Evolutionary conservation across 2,329 filamentous ascomycete genomes (phyloP), one percentile per base, ranked within the genome.

Genomic region (Trichophyton verrucosum): DNA sequence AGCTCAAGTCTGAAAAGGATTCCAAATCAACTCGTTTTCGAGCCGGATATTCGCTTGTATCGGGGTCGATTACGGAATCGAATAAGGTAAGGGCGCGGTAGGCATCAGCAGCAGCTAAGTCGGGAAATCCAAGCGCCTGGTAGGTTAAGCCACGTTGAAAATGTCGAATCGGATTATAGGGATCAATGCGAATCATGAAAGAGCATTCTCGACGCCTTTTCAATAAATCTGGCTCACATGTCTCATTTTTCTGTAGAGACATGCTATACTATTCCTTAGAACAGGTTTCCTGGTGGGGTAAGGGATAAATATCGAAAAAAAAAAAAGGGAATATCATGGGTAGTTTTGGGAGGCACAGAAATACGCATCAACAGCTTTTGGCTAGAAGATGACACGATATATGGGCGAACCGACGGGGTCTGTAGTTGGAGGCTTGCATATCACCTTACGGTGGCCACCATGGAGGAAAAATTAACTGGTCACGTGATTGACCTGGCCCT

Each of bases 11-110:
- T 22, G 30, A 33, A 13, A 30, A 30, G 22, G 8, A 8, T n/a
- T 24, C 30, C 8, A 15, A 30, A 9, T 20, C 57, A 33, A 24
- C 17, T 11, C 60, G 72, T 66, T 62, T 76, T 69, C 56, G 86
- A 73, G 90, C 84, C 70, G 94, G 86, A 68, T 91, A 95, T 72
- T 96, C 90, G 66, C 88, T 91, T 44, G 83, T 82, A 64, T 92
- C 88, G 61, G 73, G 73, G 60, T 94, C 86, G 64, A 80, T 74
- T 40, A 90, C 81, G 65, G 94, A 89, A 69, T 97, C 92, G 15
- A 88, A 82, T 55, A 99, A 77, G 3, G 96, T 82, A n/a, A 97
- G 80, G 0, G 91, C 91, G 60, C 88, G 86, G 72, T 97, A 97
- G 3, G 90, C 89, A 77, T 96, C 91, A 38, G 90, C 89, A 9